phyloP scores from a whole-genome alignment of 148 eudicot species.

The Rhododendron molle region DNA sequence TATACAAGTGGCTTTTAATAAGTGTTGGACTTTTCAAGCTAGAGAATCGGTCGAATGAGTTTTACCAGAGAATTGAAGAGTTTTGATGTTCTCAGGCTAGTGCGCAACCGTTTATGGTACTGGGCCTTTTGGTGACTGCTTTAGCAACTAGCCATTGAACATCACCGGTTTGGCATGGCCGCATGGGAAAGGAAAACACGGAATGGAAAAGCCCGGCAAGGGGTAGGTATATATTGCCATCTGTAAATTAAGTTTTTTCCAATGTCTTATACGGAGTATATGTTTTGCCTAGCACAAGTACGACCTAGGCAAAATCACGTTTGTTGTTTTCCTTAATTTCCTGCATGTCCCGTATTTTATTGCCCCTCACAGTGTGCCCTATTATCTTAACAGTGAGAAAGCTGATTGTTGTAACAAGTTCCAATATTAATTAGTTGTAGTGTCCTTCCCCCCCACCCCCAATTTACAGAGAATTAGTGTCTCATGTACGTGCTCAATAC shows the following conservation, averaged over 20 bases:
- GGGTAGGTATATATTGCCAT: not conserved
- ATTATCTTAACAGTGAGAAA: not conserved
- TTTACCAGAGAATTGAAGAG: not conserved
- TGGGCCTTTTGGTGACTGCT: slow-evolving; percentile 86
- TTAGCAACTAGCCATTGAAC: slow-evolving; percentile 60
- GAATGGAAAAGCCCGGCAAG: not conserved
- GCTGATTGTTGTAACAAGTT: not conserved
- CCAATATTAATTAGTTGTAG: not conserved
- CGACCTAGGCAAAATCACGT: not conserved
- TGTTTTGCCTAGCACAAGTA: not conserved
- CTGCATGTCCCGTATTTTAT: not conserved
- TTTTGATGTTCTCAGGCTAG: slow-evolving; percentile 59
- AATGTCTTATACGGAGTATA: not conserved
- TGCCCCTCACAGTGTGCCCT: not conserved
- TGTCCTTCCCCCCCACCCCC: too few species aligned
- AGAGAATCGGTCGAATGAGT: not conserved
- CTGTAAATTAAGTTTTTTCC: not conserved
- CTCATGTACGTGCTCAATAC: too few species aligned
- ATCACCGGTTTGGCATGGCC: not conserved
- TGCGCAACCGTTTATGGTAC: slow-evolving; percentile 90
- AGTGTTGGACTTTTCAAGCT: not conserved
- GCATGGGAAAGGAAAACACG: not conserved
- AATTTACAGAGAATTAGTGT: not conserved
- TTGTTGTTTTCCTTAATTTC: not conserved
- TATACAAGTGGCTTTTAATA: not conserved